Percentiles rank a stretch among this genome's conserved stretches.
These are phyloP conservation scores for Cyberlindnera lachancei DNA, from an alignment of 805 yeast species.

Conservation along the genomic window DNA sequence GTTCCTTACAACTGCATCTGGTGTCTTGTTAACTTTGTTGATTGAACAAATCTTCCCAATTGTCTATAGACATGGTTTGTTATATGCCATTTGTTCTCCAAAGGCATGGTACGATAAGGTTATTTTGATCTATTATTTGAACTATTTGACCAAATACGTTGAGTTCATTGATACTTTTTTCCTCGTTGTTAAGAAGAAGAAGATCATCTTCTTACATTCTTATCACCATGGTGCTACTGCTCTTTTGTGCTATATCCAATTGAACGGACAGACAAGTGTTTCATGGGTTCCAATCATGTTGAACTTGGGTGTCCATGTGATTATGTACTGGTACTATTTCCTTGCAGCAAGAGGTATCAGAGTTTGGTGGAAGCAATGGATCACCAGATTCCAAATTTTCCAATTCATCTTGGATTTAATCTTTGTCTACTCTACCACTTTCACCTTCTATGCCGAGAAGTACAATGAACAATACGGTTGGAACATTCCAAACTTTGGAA, in stretches of 20 bases:
- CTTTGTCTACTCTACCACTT: constrained; percentile 91
- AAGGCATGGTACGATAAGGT: constrained; percentile 79
- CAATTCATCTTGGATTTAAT: constrained; percentile 86
- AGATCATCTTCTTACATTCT: constrained; percentile 86
- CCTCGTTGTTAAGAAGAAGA: constrained; percentile 86
- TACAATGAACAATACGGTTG: constrained; percentile 39
- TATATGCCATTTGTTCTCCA: constrained; percentile 73
- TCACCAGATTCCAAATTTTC: constrained; percentile 88
- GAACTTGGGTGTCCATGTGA: constrained; percentile 87
- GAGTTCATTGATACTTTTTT: constrained; percentile 90
- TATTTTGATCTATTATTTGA: constrained; percentile 80
- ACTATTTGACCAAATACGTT: constrained; percentile 81
- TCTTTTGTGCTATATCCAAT: constrained; percentile 84
- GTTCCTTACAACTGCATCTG: constrained; percentile 61
- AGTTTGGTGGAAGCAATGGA: constrained; percentile 99
- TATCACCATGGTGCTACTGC: constrained; percentile 99
- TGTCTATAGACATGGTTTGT: constrained; percentile 63
- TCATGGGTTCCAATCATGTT: constrained; percentile 92
- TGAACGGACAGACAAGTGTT: constrained; percentile 82
- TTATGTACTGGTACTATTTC: constrained; percentile 98
- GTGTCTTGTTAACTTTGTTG: constrained; percentile 56
- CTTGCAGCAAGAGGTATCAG: constrained; percentile 86
- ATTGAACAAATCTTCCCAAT: constrained; percentile 85
- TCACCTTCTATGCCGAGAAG: constrained; percentile 74
- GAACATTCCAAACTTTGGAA: constrained; percentile 67